phyloP scores from a whole-genome alignment of 1,284 basidiomycete genomes.

The Boletus semigastroideus region DNA sequence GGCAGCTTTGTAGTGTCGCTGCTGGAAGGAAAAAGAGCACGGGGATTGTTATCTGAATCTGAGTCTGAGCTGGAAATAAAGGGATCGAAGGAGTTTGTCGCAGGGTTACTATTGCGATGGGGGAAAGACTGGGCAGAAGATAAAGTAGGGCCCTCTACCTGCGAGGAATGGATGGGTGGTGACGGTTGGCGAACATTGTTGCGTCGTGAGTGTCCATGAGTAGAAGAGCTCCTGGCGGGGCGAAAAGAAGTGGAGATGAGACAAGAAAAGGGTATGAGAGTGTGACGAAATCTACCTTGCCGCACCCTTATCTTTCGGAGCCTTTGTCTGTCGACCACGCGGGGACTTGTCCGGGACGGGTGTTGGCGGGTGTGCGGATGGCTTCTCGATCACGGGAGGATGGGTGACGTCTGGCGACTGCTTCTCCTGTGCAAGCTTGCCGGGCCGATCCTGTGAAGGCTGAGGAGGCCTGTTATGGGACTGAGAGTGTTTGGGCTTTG shows the following conservation, averaged over 20 bases:
- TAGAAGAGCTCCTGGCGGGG: constrained; percentile 45
- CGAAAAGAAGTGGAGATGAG: constrained; percentile 12
- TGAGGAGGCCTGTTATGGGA: constrained; percentile 20
- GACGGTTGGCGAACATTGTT: constrained; percentile 57
- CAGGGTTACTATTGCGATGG: constrained; percentile 29
- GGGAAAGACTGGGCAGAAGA: constrained; percentile 34
- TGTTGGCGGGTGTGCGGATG: constrained; percentile 16
- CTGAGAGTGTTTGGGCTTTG: constrained; percentile 35
- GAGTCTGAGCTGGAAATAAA: constrained; percentile 48
- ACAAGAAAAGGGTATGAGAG: not conserved
- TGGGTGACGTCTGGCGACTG: constrained; percentile 9
- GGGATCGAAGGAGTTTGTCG: constrained; percentile 54
- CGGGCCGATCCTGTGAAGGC: constrained; percentile 22
- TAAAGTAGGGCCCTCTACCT: constrained; percentile 51
- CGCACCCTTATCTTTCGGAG: constrained; percentile 33
- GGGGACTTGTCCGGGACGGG: constrained; percentile 24
- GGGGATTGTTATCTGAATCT: constrained; percentile 33
- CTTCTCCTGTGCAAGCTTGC: constrained; percentile 18
- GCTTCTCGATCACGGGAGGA: constrained; percentile 24
- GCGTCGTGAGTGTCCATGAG: constrained; percentile 48
- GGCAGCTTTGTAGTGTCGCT: constrained; percentile 32
- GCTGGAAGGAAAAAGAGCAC: constrained; percentile 23
- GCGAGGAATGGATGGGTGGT: constrained; percentile 56
- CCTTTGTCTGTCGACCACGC: constrained; percentile 30
- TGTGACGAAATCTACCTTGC: constrained; percentile 27